Conservation (phyloP, 139 green algal genomes). For the Auxenochlorella pyrenoidosa region DNA sequence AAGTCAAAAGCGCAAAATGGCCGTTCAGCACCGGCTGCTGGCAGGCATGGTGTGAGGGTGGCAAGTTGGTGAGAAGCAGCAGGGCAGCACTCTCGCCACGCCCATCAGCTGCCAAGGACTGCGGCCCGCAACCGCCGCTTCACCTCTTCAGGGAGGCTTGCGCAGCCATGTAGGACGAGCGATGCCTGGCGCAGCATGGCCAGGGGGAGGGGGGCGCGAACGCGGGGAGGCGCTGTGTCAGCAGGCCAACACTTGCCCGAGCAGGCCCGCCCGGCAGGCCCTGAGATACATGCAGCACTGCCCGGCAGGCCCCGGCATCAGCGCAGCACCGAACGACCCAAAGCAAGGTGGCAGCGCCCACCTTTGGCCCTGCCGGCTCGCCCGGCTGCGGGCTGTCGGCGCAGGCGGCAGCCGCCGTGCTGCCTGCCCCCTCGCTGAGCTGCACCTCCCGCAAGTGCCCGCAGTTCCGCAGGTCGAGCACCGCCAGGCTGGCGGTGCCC, state of each 20-base stretch:
- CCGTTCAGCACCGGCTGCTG: too few relatives aligned
- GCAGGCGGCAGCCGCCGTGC: not conserved
- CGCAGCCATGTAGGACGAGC: constrained; percentile 24
- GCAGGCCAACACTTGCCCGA: too few relatives aligned
- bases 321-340: not conserved
- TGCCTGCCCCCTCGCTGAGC: not conserved
- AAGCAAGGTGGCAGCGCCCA: not conserved
- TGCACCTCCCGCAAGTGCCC: constrained; percentile 25
- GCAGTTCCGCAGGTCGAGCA: constrained; percentile 30
- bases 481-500: not conserved
- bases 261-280: not conserved
- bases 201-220: not conserved
- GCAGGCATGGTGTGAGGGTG: too few relatives aligned
- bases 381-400: not conserved
- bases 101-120: not conserved
- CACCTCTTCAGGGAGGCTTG: not conserved
- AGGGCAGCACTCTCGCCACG: not conserved
- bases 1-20: too few relatives aligned
- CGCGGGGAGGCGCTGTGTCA: too few relatives aligned
- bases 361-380: not conserved
- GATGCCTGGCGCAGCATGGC: not conserved
- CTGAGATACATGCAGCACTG: too few relatives aligned
- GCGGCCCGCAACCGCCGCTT: not conserved
- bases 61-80: not conserved
- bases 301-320: not conserved